These are phyloP conservation scores for Malus sylvestris DNA, from an alignment of 306 rosid species.

Conservation along the genomic window DNA sequence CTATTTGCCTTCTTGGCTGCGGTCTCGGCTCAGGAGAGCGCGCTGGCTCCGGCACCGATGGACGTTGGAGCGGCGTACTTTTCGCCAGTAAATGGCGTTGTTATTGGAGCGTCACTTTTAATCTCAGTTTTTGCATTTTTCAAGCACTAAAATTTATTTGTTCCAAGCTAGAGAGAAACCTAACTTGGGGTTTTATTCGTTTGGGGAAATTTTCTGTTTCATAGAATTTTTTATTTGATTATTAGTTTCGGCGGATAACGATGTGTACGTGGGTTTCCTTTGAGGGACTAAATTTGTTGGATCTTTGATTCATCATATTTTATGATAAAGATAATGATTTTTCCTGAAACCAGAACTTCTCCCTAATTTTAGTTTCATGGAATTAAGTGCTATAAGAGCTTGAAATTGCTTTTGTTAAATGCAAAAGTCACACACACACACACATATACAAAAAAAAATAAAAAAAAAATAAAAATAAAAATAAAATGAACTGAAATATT, in stretches of 20 bases:
- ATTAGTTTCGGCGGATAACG: too few species aligned
- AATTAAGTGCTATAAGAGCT: too few species aligned
- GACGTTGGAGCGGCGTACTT: slow-evolving; percentile 8
- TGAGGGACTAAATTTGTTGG: not conserved
- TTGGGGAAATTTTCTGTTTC: too few species aligned
- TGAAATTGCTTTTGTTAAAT: too few species aligned
- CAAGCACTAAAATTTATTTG: slow-evolving; percentile 9
- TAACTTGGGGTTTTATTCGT: too few species aligned
- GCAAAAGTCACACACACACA: too few species aligned
- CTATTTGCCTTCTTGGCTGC: slow-evolving; percentile 3
- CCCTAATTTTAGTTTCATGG: not conserved
- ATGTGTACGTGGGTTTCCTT: not conserved
- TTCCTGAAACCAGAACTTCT: not conserved
- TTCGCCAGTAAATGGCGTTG: slow-evolving; percentile 5
- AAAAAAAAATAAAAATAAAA: too few species aligned
- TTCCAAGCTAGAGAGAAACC: not conserved
- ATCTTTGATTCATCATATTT: not conserved
- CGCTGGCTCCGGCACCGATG: not conserved
- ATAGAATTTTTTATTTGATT: not conserved
- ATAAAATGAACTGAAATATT: too few species aligned
- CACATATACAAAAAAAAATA: too few species aligned
- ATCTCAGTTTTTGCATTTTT: slow-evolving; percentile 15
- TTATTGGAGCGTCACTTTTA: slow-evolving; percentile 15
- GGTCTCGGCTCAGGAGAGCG: not conserved
- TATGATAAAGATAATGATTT: not conserved